Evolutionary conservation across 805 yeast genomes (phyloP).

Genomic region (Saturnispora dispora): DNA sequence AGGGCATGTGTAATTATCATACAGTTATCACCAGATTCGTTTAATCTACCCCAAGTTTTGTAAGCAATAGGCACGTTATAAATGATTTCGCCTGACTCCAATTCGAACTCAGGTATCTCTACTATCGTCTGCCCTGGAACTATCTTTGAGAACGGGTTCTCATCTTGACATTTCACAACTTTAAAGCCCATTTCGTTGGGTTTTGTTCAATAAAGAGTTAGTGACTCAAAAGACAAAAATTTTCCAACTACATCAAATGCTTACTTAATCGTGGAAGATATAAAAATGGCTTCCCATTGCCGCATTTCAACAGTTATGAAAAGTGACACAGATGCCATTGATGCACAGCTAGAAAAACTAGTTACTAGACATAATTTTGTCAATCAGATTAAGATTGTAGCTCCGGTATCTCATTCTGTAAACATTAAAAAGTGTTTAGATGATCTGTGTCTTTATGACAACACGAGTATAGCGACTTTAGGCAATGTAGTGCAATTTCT

Average conservation of each 20-base stretch:
- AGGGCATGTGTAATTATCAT: conserved; percentile 92
- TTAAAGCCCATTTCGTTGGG: conserved; percentile 23
- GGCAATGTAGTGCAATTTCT: neutral
- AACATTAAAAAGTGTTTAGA: neutral
- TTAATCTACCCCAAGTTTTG: conserved; percentile 89
- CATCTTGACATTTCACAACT: conserved; percentile 37
- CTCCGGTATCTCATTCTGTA: neutral
- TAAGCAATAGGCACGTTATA: conserved; percentile 82
- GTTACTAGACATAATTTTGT: conserved; percentile 23
- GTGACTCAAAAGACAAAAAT: neutral
- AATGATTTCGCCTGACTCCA: conserved; percentile 77
- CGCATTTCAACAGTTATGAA: neutral
- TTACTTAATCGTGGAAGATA: neutral
- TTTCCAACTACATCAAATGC: neutral
- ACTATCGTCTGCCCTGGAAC: conserved; percentile 74
- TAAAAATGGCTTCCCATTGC: neutral
- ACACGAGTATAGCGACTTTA: neutral
- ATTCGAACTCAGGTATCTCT: conserved; percentile 58
- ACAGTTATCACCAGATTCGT: conserved; percentile 60
- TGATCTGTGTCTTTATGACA: neutral
- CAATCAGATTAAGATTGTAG: conserved; percentile 17
- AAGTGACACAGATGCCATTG: neutral
- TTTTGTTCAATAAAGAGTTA: neutral
- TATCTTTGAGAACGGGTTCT: conserved; percentile 60
- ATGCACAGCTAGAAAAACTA: neutral